These are phyloP conservation scores for Claviceps monticola DNA, from an alignment of 2,329 filamentous ascomycete genomes.

Conservation along the genomic window DNA sequence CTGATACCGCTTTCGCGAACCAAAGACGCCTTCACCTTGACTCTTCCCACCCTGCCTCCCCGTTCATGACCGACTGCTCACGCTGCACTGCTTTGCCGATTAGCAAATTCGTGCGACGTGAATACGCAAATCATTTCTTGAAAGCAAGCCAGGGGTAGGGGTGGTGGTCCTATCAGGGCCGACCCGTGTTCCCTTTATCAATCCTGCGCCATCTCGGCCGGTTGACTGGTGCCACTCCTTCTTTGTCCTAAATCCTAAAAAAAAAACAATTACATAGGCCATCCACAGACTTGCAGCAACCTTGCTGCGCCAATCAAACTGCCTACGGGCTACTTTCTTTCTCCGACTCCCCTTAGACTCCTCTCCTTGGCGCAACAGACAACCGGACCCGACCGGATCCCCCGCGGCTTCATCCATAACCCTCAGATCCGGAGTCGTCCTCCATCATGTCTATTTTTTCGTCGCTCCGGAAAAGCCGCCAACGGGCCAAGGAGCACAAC, in stretches of 20 bases:
- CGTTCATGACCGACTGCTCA: background rate
- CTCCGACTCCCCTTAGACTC: background rate
- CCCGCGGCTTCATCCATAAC: background rate
- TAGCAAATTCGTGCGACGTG: background rate
- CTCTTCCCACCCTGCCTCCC: background rate
- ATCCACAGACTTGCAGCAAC: background rate
- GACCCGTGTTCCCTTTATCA: background rate
- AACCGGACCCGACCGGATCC: background rate
- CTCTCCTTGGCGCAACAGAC: background rate
- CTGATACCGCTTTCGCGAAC: background rate
- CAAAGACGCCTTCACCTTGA: background rate
- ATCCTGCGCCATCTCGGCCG: constrained; percentile 1
- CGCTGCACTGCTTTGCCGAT: constrained; percentile 1
- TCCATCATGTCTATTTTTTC: constrained; percentile 42
- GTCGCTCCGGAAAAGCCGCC: constrained; percentile 35
- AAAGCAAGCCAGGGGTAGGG: background rate
- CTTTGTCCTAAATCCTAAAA: background rate
- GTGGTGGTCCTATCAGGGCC: constrained; percentile 2
- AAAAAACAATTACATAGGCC: too few species aligned
- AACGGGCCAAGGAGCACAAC: constrained; percentile 41
- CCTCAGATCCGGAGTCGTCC: background rate
- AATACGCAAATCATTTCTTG: constrained; percentile 1
- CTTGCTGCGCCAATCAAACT: background rate
- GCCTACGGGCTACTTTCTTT: background rate
- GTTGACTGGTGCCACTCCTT: background rate